phyloP scores from a whole-genome alignment of 2,329 filamentous ascomycete species.

The Sphaerulina populicola region DNA sequence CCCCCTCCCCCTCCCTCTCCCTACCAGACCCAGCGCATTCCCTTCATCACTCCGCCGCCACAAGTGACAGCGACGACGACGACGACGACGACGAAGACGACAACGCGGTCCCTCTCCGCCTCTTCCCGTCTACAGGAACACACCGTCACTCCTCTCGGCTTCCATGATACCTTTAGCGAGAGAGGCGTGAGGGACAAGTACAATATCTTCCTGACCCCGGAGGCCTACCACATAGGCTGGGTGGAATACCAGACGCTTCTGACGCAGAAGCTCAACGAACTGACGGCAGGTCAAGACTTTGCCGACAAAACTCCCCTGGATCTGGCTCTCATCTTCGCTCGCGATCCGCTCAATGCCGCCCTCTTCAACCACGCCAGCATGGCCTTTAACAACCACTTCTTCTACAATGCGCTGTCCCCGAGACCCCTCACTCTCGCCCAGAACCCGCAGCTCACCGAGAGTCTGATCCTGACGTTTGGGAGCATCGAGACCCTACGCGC shows the following conservation, averaged over 20 bases:
- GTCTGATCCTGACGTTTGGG: slow-evolving; percentile 65
- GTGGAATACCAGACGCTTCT: slow-evolving; percentile 69
- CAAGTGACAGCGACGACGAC: slow-evolving; percentile 20
- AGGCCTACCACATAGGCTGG: slow-evolving; percentile 71
- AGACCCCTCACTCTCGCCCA: slow-evolving; percentile 41
- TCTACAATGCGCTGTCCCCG: slow-evolving; percentile 50
- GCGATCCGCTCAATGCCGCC: slow-evolving; percentile 66
- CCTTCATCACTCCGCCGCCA: slow-evolving; percentile 18
- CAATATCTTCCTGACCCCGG: no score
- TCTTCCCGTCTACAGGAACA: slow-evolving; percentile 28
- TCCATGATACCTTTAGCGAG: slow-evolving; percentile 39
- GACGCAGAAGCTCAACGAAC: slow-evolving; percentile 64
- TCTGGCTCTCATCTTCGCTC: slow-evolving; percentile 66
- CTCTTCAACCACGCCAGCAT: slow-evolving; percentile 95
- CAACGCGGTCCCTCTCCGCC: slow-evolving; percentile 5
- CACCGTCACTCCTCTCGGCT: slow-evolving; percentile 41
- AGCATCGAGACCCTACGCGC: slow-evolving; percentile 71
- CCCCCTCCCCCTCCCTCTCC: neutral
- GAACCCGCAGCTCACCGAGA: slow-evolving; percentile 47
- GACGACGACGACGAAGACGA: slow-evolving; percentile 17
- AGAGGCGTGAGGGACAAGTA: slow-evolving; percentile 63
- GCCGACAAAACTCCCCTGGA: slow-evolving; percentile 55
- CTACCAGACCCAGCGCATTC: slow-evolving; percentile 12
- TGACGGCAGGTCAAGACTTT: slow-evolving; percentile 61
- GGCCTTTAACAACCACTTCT: slow-evolving; percentile 85